Evolutionary conservation across 2,329 filamentous ascomycete genomes (phyloP), one percentile per base, ranked within the genome.

Genomic region (Cytospora chrysosperma): DNA sequence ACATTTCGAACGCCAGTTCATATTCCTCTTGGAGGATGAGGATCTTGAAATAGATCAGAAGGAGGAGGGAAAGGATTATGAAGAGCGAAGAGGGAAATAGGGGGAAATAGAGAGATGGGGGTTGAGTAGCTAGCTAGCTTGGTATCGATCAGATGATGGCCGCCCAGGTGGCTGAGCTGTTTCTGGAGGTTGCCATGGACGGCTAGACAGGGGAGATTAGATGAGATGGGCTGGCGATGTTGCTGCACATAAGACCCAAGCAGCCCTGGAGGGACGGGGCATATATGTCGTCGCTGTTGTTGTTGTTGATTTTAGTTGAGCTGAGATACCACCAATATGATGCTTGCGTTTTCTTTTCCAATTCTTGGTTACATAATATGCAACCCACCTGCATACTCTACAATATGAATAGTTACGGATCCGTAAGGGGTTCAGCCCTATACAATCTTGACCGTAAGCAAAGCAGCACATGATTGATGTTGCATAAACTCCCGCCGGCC

Each of bases 241-340:
- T 32, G 30, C 40, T 50, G 57, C 32, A 21, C 43, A 56, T 32
- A 47, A 12, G 12, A 40, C 50, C 52, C 47, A 32, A 24, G n/a
- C n/a, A n/a, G n/a, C n/a, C n/a, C 28, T 30, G 19, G 52, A 27
- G 53, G 53, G 52, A 24, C 50, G 32, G 28, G 52, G 34, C 37
- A 40, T 40, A 40, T 40, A 40, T 8, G 32, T 34, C 10, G 26
- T 56, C 63, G 63, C 62, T 56, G 63, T 63, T 56, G 68, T 54
- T 68, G 56, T 61, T 64, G 37, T 64, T 66, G 51, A 51, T 66
- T 53, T 47, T 50, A 53, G 62, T 61, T 56, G 59, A 61, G 62
- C 53, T 57, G 62, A 62, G 62, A 64, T 64, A 64, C 62, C 62
- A 64, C 62, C 62, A 64, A 64, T 61, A 61, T 52, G 56, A 51